Percentiles rank a stretch among this genome's conserved stretches.
Conservation (phyloP, 2,329 filamentous ascomycete genomes). For the Ilyonectria sp. region DNA sequence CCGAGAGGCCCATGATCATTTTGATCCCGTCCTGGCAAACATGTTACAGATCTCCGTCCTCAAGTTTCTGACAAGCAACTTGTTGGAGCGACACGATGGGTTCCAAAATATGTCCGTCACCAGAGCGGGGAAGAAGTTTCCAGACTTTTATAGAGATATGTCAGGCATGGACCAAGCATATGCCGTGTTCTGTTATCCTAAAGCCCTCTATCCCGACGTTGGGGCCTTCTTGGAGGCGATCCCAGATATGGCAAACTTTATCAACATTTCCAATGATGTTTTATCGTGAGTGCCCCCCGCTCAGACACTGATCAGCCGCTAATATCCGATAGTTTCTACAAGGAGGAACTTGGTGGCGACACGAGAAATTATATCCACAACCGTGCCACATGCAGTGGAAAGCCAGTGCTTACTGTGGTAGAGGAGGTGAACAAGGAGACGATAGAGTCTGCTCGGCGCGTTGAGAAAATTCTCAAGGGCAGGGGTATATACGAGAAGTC, state of each 20-base stretch:
- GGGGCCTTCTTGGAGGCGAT: constrained; percentile 21
- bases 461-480: constrained; percentile 24
- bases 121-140: constrained; percentile 16
- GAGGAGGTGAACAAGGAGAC: constrained; percentile 16
- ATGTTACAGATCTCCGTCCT: constrained; percentile 24
- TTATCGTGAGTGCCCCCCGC: neutral
- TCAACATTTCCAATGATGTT: constrained; percentile 10
- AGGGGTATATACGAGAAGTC: constrained; percentile 23
- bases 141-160: constrained; percentile 23
- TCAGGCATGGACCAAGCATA: constrained; percentile 21
- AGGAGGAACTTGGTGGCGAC: constrained; percentile 22
- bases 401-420: constrained; percentile 16
- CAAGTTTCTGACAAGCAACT: constrained; percentile 24
- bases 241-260: constrained; percentile 9
- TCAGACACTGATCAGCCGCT: neutral
- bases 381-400: constrained; percentile 10
- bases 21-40: constrained; percentile 23
- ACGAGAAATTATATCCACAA: constrained; percentile 25
- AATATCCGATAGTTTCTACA: constrained; percentile 15
- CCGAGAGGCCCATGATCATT: constrained; percentile 18
- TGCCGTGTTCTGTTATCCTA: constrained; percentile 24
- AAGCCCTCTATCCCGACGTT: constrained; percentile 15
- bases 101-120: constrained; percentile 23
- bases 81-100: constrained; percentile 14
- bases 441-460: constrained; percentile 12